These are phyloP conservation scores for Sporothrix sp. DNA, from an alignment of 2,329 filamentous ascomycete species.

Conservation along the genomic window DNA sequence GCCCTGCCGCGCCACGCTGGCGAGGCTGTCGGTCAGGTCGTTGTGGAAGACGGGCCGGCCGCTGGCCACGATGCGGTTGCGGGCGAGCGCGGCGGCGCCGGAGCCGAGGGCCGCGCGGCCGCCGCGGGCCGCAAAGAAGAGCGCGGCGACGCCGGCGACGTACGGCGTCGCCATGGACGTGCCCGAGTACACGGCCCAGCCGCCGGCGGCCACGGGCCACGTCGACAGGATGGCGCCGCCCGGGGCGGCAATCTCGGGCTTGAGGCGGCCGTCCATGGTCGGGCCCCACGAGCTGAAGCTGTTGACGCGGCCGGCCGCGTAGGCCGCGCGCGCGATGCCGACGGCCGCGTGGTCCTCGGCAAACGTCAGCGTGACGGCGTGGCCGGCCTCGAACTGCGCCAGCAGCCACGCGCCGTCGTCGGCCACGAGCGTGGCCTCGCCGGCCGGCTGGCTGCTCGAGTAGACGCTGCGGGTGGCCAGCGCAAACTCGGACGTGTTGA, in stretches of 20 bases:
- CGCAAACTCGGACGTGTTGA: constrained; percentile 2
- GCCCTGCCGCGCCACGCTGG: constrained; percentile 10
- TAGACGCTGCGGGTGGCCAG: background rate
- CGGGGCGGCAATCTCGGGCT: constrained; percentile 37
- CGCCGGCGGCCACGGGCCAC: constrained; percentile 30
- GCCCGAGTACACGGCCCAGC: constrained; percentile 38
- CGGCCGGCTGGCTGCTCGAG: background rate
- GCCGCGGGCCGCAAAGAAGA: background rate
- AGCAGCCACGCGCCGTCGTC: constrained; percentile 10
- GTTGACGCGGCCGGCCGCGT: background rate
- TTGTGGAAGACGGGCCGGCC: background rate
- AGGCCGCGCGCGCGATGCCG: background rate
- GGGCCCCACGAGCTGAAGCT: constrained; percentile 35
- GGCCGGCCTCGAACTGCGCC: background rate
- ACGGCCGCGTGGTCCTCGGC: constrained; percentile 4
- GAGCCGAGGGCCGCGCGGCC: background rate
- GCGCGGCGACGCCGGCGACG: constrained; percentile 6
- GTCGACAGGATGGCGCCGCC: constrained; percentile 43
- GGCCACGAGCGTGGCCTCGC: constrained; percentile 20
- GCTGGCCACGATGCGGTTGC: constrained; percentile 4
- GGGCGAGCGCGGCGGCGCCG: background rate
- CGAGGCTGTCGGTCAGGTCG: background rate
- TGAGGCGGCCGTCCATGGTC: constrained; percentile 35
- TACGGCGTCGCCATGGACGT: constrained; percentile 39
- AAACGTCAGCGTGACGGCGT: constrained; percentile 5